Conservation (phyloP, 768 basidiomycete species). For the Leccinum boreale region DNA sequence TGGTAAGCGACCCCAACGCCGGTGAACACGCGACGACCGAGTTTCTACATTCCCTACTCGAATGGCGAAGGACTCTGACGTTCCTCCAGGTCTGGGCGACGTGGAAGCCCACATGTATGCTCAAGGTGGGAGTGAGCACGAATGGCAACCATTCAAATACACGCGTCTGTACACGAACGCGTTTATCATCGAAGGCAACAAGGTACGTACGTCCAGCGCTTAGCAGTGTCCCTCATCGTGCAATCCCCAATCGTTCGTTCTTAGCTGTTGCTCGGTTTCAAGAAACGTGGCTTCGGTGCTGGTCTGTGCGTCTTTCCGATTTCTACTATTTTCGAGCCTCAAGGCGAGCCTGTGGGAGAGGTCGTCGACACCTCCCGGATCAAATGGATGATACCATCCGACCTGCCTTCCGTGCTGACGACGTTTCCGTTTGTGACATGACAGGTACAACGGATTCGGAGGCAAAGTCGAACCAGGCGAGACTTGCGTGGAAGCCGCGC, state of each 20-base stretch:
- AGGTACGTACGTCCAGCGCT: slow-evolving; percentile 38
- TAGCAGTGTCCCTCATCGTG: neutral
- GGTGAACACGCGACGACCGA: neutral
- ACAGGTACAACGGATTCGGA: slow-evolving; percentile 85
- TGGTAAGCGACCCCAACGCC: neutral
- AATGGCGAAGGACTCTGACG: slow-evolving; percentile 12
- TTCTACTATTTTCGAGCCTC: neutral
- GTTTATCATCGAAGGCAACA: slow-evolving; percentile 54
- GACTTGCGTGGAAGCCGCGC: slow-evolving; percentile 63
- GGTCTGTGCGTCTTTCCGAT: slow-evolving; percentile 43
- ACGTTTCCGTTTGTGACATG: neutral
- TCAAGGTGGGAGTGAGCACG: slow-evolving; percentile 38
- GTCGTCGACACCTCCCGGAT: neutral
- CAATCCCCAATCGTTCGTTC: slow-evolving; percentile 34
- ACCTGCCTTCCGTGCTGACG: neutral
- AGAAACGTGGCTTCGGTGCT: slow-evolving; percentile 75
- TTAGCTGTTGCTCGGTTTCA: slow-evolving; percentile 72
- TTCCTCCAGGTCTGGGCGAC: slow-evolving; percentile 44
- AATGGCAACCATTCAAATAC: slow-evolving; percentile 47
- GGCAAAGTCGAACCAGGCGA: slow-evolving; percentile 83
- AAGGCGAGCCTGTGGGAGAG: neutral
- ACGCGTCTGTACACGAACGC: slow-evolving; percentile 65
- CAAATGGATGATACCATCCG: neutral
- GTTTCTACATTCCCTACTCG: neutral
- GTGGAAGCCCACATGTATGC: slow-evolving; percentile 23